phyloP scores from a whole-genome alignment of 495 filamentous ascomycete species.

The Penicillium egyptiacum region DNA sequence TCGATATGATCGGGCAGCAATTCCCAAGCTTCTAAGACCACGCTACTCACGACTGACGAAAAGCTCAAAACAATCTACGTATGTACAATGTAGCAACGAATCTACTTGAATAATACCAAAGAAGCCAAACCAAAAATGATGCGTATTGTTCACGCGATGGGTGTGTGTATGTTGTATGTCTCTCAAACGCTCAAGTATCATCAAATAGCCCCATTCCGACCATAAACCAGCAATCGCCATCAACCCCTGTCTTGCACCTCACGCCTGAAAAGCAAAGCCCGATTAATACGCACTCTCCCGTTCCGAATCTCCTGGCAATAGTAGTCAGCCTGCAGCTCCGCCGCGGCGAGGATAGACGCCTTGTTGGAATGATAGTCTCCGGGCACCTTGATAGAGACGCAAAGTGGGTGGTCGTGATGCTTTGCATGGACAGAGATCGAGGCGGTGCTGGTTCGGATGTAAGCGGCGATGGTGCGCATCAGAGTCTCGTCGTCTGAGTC shows the following conservation, averaged over 20 bases:
- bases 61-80: neutral
- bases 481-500: neutral
- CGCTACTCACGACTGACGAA: neutral
- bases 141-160: neutral
- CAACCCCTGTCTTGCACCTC: neutral
- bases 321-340: constrained; percentile 9
- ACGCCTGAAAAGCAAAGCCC: neutral
- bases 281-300: constrained; percentile 1
- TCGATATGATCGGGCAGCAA: constrained; percentile 42
- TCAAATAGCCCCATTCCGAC: neutral
- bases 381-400: constrained; percentile 12
- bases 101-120: neutral
- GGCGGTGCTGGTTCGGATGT: neutral
- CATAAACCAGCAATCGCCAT: neutral
- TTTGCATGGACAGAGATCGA: neutral
- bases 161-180: neutral
- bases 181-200: neutral
- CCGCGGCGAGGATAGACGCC: constrained; percentile 8
- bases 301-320: constrained; percentile 10
- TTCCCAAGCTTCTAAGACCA: constrained; percentile 34
- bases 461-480: neutral
- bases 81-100: neutral
- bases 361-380: constrained; percentile 10
- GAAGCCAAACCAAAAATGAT: neutral
- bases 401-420: constrained; percentile 4